These are phyloP conservation scores for Bryoerythrophyllum caledonicum DNA, from an alignment of 225 moss, liverwort and hornwort species.

Conservation along the genomic window DNA sequence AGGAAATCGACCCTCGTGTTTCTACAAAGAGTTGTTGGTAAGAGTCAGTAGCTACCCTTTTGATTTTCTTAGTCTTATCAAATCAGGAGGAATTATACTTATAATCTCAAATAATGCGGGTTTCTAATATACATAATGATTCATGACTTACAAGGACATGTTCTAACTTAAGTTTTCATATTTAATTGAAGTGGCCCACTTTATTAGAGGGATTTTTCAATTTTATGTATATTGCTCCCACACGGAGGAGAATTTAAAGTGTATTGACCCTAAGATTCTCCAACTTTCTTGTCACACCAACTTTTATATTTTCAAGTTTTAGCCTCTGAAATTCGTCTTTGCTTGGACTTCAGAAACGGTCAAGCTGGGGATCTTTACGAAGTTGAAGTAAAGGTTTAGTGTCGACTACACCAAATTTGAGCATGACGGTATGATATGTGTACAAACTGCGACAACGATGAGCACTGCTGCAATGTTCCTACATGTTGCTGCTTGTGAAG, in stretches of 20 bases:
- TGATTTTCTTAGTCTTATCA: too few species aligned
- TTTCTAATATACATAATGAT: too few species aligned
- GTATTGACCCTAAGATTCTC: not conserved
- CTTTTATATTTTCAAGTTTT: not conserved
- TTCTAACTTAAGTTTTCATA: too few species aligned
- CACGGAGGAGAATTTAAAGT: too few species aligned
- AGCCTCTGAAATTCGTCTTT: constrained; percentile 18
- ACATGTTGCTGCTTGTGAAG: not conserved
- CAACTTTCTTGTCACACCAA: not conserved
- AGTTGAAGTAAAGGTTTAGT: constrained; percentile 11
- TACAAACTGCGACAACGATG: constrained; percentile 7
- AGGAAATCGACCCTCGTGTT: not conserved
- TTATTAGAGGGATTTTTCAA: too few species aligned
- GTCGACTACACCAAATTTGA: not conserved
- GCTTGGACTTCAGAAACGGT: constrained; percentile 47
- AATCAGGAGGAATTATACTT: too few species aligned
- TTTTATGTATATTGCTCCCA: too few species aligned
- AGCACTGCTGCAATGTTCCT: constrained; percentile 11
- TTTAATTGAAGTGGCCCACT: too few species aligned
- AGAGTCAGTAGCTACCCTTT: not conserved
- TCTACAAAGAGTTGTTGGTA: not conserved
- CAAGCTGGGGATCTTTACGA: constrained; percentile 62
- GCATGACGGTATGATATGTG: not conserved
- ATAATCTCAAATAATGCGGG: too few species aligned
- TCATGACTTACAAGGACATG: too few species aligned